A percentile compares a stretch with the other conserved stretches of the same genome.
Evolutionary conservation across 257 asterid species (phyloP).

Genomic region (Nicotiana knightiana): DNA sequence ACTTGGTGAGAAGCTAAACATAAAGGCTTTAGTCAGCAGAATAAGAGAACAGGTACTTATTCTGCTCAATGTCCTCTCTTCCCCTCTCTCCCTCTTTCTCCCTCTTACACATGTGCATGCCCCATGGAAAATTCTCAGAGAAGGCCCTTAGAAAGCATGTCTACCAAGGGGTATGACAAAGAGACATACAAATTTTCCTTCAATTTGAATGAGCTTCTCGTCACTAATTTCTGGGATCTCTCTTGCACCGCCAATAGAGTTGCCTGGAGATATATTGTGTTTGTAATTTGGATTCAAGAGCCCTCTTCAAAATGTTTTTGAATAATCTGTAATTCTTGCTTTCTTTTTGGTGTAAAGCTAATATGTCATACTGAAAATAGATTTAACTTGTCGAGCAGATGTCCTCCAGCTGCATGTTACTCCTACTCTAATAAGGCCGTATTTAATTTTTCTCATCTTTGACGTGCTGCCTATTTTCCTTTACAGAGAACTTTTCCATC

Average conservation of each 20-base stretch:
- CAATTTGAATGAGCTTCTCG: background rate
- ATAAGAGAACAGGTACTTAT: constrained; percentile 62
- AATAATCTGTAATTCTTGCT: background rate
- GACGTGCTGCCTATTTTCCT: background rate
- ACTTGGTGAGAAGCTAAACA: constrained; percentile 36
- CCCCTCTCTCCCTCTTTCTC: constrained; percentile 1
- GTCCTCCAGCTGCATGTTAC: background rate
- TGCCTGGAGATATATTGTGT: background rate
- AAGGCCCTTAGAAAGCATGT: background rate
- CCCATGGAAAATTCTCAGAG: background rate
- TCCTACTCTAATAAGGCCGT: background rate
- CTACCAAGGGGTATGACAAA: background rate
- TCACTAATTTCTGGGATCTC: background rate
- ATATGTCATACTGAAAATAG: background rate
- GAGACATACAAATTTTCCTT: background rate
- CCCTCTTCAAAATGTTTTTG: background rate
- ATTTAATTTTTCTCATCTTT: background rate
- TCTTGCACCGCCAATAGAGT: background rate
- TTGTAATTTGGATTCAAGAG: background rate
- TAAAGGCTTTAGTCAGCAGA: constrained; percentile 45
- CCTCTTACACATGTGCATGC: background rate
- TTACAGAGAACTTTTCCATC: background rate
- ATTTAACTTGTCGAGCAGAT: background rate
- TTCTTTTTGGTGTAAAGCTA: background rate
- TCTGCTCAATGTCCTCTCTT: background rate